Evolutionary conservation across 2,329 filamentous ascomycete genomes (phyloP), one percentile per base, ranked within the genome.

Genomic region (Neobulgaria alba): DNA sequence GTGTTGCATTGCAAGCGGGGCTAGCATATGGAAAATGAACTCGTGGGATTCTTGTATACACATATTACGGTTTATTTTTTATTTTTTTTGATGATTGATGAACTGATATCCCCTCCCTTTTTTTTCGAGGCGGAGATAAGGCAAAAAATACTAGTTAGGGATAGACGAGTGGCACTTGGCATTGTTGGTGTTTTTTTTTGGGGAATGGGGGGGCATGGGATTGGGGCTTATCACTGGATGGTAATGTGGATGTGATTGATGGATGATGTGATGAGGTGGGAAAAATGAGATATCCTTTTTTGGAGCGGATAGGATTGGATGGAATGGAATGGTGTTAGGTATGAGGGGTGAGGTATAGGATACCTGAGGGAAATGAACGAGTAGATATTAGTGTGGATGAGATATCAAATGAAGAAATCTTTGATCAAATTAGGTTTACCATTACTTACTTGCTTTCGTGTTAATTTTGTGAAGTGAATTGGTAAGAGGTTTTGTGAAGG

Each of bases 1-100:
- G 35, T 33, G 38, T 38, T 46, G 41, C 44, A 48, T 52, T 48
- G 39, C 45, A 47, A 45, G 39, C 37, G 34, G 23, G 23, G 23
- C 23, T 26, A 12, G 23, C 23, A 26, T 26, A 7, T 26, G 7
- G 23, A 12, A 26, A 12, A 26, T 26, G 23, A 26, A n/a, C n/a
- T n/a, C n/a, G n/a, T n/a, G n/a, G n/a, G n/a, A n/a, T n/a, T 12
- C 12, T 26, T 26, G 23, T 26, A 26, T 26, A 26, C 23, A n/a
- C 23, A 26, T 26, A 26, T 12, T 26, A 26, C 23, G 12, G 7
- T 12, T 26, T 7, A 7, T 26, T 26, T 26, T 26, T 12, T 26
- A 12, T 7, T 12, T 26, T 26, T 26, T 26, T 12, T 26, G 23
- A 26, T 26, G 23, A 26, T 12, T 26, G 23, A 26, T 26, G 23